Percentiles rank a stretch among this genome's conserved stretches.
Evolutionary conservation across 2,329 filamentous ascomycete genomes (phyloP).

Genomic region (Pyrenochaeta sp.): DNA sequence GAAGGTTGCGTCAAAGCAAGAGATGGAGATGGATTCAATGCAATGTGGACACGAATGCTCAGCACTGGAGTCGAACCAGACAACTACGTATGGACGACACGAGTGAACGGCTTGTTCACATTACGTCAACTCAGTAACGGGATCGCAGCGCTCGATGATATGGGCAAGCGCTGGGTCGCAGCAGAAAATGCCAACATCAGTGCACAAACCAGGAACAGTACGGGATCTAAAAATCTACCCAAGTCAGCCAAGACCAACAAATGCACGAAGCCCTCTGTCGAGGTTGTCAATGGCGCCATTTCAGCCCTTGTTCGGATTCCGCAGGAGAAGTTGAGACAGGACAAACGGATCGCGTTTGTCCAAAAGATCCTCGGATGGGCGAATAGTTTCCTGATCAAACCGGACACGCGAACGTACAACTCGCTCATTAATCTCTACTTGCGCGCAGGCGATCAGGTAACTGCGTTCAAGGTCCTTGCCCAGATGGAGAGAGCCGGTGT

Average conservation of each 20-base stretch:
- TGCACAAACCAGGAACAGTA: constrained; percentile 14
- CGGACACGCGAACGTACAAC: constrained; percentile 67
- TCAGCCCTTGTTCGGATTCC: constrained; percentile 62
- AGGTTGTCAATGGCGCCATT: constrained; percentile 74
- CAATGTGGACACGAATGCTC: constrained; percentile 72
- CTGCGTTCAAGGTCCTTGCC: constrained; percentile 62
- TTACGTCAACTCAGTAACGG: constrained; percentile 62
- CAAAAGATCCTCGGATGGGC: constrained; percentile 53
- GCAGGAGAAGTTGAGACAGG: constrained; percentile 46
- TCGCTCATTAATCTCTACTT: constrained; percentile 70
- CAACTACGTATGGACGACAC: constrained; percentile 71
- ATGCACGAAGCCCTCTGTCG: constrained; percentile 67
- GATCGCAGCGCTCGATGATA: constrained; percentile 70
- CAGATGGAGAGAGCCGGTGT: constrained; percentile 66
- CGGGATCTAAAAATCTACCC: constrained; percentile 15
- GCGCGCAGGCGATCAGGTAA: constrained; percentile 55
- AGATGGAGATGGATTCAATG: constrained; percentile 67
- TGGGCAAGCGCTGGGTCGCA: constrained; percentile 67
- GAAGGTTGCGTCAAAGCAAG: constrained; percentile 69
- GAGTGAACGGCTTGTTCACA: constrained; percentile 71
- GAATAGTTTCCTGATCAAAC: constrained; percentile 52
- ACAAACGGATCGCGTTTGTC: constrained; percentile 47
- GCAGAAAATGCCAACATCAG: constrained; percentile 33
- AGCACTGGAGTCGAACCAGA: constrained; percentile 68
- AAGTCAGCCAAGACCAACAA: constrained; percentile 36